Evolutionary conservation across 768 basidiomycete species (phyloP), one percentile per base, ranked within the genome.

Genomic region (Lactifluus piperatus): DNA sequence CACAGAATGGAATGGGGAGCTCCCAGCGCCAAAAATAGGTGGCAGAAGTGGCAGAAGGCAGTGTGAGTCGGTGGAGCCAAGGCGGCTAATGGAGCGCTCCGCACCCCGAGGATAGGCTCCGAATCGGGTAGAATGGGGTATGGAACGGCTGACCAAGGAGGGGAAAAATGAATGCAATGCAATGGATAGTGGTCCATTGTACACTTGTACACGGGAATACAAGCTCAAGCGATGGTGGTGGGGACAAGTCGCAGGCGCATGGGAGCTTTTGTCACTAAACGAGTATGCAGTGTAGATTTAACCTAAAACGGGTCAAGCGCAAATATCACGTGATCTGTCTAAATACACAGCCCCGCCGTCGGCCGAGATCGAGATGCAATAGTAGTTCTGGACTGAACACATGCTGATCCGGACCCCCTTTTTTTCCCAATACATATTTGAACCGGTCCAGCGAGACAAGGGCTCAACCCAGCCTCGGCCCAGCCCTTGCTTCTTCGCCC

Each of bases 381-480:
- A 41, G 18, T 22, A 14, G 26, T n/a, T n/a, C n/a, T n/a, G n/a
- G n/a, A n/a, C n/a, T n/a, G n/a, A 27, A 22, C 8, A 29, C 37
- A 48, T 48, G 46, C 34, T 58, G 57, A 58, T 58, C 57, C 20
- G 57, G 51, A 32, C 46, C 52, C 58, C 53, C 22, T 48, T 57
- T 57, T 44, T 30, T 18, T 16, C 20, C 37, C 9, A 37, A 29
- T 48, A 34, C 41, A 34, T 60, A 55, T 60, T 49, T 18, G 26
- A 47, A 36, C 44, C n/a, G n/a, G n/a, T 22, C 44, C 14, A 27
- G 9, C 4, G 4, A 30, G 53, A 49, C 47, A 24, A 49, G 46
- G 43, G 43, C 50, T 48, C 46, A 20, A 4, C 34, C 41, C 11
- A 41, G 39, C 51, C 56, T 41, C 24, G 5, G 24, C 39, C 37